A percentile compares a stretch with the other conserved stretches of the same genome.
Evolutionary conservation across 192 early-diverging fungal genomes (phyloP).

Genomic region (Coemansia erecta): DNA sequence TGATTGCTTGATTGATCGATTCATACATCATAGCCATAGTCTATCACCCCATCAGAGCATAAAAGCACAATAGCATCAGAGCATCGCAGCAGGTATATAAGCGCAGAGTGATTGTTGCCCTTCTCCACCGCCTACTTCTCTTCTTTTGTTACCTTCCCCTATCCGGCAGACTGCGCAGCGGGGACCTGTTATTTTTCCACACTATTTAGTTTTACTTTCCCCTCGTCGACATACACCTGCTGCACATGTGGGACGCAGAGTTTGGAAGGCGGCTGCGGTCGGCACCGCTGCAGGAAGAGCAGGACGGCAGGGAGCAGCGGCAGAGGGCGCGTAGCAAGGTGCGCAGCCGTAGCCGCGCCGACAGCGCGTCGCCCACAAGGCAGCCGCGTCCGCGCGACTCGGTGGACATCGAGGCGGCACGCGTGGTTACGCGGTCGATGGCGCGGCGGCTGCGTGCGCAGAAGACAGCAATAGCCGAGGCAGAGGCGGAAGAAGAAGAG

Average conservation of each 20-base stretch:
- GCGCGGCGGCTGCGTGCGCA: constrained; percentile 34
- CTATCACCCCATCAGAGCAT: too few relatives aligned
- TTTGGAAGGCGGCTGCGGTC: constrained; percentile 26
- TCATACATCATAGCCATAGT: too few relatives aligned
- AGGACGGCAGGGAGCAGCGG: background rate
- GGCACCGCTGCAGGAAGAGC: constrained; percentile 10
- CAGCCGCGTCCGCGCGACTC: constrained; percentile 11
- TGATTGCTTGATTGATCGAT: too few relatives aligned
- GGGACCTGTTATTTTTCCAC: too few relatives aligned
- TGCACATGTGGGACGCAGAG: constrained; percentile 28
- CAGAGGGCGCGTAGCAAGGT: background rate
- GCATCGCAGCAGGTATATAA: too few relatives aligned
- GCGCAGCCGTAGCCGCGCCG: constrained; percentile 4
- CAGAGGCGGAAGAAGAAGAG: background rate
- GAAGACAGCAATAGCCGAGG: background rate
- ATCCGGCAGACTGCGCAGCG: too few relatives aligned
- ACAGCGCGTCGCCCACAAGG: background rate
- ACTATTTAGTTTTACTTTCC: constrained; percentile 5
- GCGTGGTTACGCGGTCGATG: constrained; percentile 49
- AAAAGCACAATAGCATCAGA: too few relatives aligned
- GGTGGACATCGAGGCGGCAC: constrained; percentile 9
- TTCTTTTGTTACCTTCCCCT: too few relatives aligned
- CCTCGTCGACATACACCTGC: background rate
- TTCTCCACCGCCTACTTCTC: too few relatives aligned
- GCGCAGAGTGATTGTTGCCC: too few relatives aligned